These are phyloP conservation scores for Diplocarpon rosae DNA, from an alignment of 2,329 filamentous ascomycete species.

Conservation along the genomic window DNA sequence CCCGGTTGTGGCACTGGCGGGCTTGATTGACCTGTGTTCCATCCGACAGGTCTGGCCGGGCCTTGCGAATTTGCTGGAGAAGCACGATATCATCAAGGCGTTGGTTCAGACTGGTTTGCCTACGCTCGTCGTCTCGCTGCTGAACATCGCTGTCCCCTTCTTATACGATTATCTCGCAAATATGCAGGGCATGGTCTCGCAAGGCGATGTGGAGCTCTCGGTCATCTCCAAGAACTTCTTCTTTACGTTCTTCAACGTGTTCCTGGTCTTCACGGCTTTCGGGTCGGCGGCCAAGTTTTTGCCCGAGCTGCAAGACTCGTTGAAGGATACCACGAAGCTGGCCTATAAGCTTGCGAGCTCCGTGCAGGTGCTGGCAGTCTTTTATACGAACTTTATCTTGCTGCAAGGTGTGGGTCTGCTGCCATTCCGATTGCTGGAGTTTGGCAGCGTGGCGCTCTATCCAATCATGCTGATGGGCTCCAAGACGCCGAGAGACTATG, in stretches of 20 bases:
- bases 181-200: constrained; percentile 87
- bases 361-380: constrained; percentile 62
- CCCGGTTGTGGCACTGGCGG: constrained; percentile 68
- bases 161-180: constrained; percentile 90
- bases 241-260: constrained; percentile 98
- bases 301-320: constrained; percentile 57
- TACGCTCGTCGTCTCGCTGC: constrained; percentile 71
- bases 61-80: constrained; percentile 54
- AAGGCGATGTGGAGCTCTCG: constrained; percentile 87
- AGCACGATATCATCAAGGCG: constrained; percentile 59
- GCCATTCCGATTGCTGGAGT: constrained; percentile 81
- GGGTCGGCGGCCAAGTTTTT: constrained; percentile 69
- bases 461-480: constrained; percentile 69
- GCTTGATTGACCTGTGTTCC: constrained; percentile 68
- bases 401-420: constrained; percentile 89
- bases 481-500: constrained; percentile 81
- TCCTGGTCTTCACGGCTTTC: constrained; percentile 85
- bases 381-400: constrained; percentile 91
- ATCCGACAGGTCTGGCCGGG: constrained; percentile 62
- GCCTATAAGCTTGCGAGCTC: constrained; percentile 65
- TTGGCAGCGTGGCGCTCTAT: constrained; percentile 75
- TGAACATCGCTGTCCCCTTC: constrained; percentile 85
- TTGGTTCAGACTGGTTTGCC: constrained; percentile 82
- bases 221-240: constrained; percentile 98
- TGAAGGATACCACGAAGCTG: constrained; percentile 70